phyloP scores from a whole-genome alignment of 345 rosid genomes.

The Hypericum perforatum region DNA sequence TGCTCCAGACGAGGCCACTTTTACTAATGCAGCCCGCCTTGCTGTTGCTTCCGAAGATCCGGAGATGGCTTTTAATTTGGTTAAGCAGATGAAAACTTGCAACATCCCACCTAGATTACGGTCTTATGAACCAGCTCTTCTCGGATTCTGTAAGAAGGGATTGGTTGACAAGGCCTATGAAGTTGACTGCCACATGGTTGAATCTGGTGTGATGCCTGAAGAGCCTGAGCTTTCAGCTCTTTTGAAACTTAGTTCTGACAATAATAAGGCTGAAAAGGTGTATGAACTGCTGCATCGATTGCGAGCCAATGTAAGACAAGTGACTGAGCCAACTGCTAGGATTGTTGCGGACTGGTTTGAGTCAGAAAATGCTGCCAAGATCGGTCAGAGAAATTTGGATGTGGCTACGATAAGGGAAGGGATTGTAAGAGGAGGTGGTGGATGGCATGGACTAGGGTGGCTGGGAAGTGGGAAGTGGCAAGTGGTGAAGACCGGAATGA shows the following conservation, averaged over 20 bases:
- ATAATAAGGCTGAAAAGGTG: conserved; percentile 46
- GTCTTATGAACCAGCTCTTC: conserved; percentile 77
- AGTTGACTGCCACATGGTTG: conserved; percentile 72
- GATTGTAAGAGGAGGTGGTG: conserved; percentile 75
- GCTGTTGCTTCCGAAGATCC: conserved; percentile 73
- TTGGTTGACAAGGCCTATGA: conserved; percentile 63
- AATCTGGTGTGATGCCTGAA: conserved; percentile 57
- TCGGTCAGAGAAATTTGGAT: conserved; percentile 58
- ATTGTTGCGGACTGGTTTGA: conserved; percentile 67
- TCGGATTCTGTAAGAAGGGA: conserved; percentile 64
- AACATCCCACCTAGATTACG: conserved; percentile 67
- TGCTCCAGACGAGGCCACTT: conserved; percentile 78
- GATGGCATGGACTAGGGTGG: conserved; percentile 99
- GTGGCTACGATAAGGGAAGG: conserved; percentile 42
- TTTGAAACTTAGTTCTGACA: conserved; percentile 49
- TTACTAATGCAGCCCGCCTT: conserved; percentile 70
- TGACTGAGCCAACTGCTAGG: conserved; percentile 43
- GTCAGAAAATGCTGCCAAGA: conserved; percentile 42
- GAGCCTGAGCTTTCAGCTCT: conserved; percentile 85
- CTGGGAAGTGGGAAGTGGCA: conserved; percentile 73
- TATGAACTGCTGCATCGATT: conserved; percentile 67
- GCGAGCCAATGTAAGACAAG: conserved; percentile 69
- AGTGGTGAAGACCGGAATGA: conserved; percentile 53
- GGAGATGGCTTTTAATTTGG: conserved; percentile 80
- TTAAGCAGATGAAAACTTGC: conserved; percentile 62